A percentile compares a stretch with the other conserved stretches of the same genome.
Evolutionary conservation across 164 flowering plant species (phyloP).

Genomic region (Dillenia suffruticosa): DNA sequence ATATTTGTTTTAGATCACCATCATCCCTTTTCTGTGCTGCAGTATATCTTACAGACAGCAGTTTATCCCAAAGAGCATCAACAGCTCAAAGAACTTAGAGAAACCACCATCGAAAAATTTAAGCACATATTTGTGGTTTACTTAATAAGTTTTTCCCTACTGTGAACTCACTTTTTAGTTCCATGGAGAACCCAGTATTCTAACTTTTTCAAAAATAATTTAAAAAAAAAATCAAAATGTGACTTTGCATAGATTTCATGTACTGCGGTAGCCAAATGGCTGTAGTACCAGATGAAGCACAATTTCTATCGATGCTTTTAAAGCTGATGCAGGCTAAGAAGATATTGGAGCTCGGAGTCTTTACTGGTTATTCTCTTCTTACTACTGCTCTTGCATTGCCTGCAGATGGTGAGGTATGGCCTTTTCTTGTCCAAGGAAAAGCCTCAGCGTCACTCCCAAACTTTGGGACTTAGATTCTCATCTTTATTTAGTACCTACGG

Average conservation of each 20-base stretch:
- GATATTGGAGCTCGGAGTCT: conserved; percentile 53
- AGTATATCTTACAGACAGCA: conserved; percentile 35
- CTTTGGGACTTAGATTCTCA: background rate
- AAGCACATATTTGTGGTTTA: conserved; percentile 2
- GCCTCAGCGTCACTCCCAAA: too few species aligned
- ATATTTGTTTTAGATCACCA: too few species aligned
- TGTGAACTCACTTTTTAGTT: too few species aligned
- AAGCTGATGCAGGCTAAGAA: conserved; percentile 47
- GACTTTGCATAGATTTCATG: background rate
- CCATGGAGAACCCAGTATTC: too few species aligned
- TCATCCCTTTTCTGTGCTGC: background rate
- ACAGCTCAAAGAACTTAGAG: conserved; percentile 34
- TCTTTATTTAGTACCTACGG: background rate
- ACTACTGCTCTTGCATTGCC: conserved; percentile 51
- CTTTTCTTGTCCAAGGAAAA: too few species aligned
- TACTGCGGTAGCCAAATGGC: conserved; percentile 33
- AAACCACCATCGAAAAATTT: conserved; percentile 25
- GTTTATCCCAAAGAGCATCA: conserved; percentile 39
- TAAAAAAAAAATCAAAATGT: too few species aligned
- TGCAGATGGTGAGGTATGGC: conserved; percentile 31
- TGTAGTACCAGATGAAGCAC: conserved; percentile 43
- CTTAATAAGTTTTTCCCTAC: too few species aligned
- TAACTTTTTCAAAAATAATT: too few species aligned
- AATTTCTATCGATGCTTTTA: conserved; percentile 37
- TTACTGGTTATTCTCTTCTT: conserved; percentile 63